Conservation (phyloP, 2,329 filamentous ascomycete genomes). For the Paraphoma chrysanthemicola region DNA sequence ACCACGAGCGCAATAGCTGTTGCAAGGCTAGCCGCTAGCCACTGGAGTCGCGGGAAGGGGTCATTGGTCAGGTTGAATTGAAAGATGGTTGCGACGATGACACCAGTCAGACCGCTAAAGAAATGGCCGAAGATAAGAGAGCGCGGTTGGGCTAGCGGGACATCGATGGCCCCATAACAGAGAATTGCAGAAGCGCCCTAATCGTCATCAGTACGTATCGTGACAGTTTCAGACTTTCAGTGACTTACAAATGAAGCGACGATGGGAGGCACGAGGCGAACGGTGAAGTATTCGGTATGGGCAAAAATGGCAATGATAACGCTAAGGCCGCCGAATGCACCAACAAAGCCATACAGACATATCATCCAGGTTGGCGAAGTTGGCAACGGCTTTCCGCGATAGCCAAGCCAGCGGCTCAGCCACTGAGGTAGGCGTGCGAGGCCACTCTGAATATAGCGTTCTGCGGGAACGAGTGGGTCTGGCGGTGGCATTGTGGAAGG, state of each 20-base stretch:
- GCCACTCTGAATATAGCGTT: constrained; percentile 35
- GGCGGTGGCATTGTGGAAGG: constrained; percentile 25
- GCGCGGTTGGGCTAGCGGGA: constrained; percentile 55
- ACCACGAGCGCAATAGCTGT: constrained; percentile 53
- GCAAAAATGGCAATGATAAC: constrained; percentile 50
- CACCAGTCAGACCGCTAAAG: constrained; percentile 53
- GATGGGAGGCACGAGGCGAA: constrained; percentile 50
- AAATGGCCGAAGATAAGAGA: constrained; percentile 54
- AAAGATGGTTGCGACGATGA: constrained; percentile 54
- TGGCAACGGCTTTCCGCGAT: constrained; percentile 40
- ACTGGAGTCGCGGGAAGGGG: constrained; percentile 41
- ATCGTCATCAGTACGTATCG: constrained; percentile 6
- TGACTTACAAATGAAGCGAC: constrained; percentile 49
- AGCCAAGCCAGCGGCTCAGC: constrained; percentile 70
- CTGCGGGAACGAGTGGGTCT: constrained; percentile 36
- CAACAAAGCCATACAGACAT: constrained; percentile 52
- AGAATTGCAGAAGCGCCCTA: constrained; percentile 56
- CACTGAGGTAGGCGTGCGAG: constrained; percentile 64
- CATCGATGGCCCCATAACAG: constrained; percentile 54
- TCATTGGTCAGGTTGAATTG: constrained; percentile 42
- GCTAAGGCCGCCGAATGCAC: constrained; percentile 52
- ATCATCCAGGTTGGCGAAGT: constrained; percentile 40
- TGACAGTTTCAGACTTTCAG: not conserved
- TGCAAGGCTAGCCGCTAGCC: constrained; percentile 53
- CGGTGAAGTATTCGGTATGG: constrained; percentile 48